These are phyloP conservation scores for Funneliformis mosseae DNA, from an alignment of 192 early-diverging fungal species.

Conservation along the genomic window DNA sequence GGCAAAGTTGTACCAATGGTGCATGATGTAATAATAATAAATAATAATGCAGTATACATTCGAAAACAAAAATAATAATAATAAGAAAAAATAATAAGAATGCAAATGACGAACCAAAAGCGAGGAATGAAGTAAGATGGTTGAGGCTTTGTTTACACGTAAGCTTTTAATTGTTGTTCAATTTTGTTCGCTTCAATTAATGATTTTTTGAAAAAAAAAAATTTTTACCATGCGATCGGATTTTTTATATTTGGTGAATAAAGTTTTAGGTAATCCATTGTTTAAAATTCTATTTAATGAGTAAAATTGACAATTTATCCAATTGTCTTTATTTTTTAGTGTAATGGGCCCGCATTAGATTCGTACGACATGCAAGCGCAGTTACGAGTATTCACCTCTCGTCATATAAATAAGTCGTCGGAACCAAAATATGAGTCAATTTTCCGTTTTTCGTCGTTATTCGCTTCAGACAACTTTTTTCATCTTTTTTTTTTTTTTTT, in stretches of 20 bases:
- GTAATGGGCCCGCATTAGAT: neutral
- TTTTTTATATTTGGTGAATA: neutral
- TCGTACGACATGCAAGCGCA: neutral
- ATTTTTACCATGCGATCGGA: neutral
- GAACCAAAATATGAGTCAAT: neutral
- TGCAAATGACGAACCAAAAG: neutral
- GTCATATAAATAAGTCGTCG: neutral
- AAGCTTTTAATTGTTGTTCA: neutral
- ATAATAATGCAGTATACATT: neutral
- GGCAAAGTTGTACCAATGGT: neutral
- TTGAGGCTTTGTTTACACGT: neutral
- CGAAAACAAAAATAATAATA: neutral
- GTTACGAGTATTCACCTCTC: neutral
- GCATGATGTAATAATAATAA: neutral
- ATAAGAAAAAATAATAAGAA: neutral
- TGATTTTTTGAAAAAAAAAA: neutral
- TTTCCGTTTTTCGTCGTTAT: neutral
- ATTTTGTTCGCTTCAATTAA: neutral
- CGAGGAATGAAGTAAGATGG: too few species aligned
- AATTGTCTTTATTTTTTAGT: too few species aligned
- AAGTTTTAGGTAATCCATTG: conserved; percentile 1
- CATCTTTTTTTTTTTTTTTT: too few species aligned
- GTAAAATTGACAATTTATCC: too few species aligned
- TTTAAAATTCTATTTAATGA: neutral
- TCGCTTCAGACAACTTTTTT: too few species aligned